phyloP scores from a whole-genome alignment of 345 rosid genomes.

The Chamaenerion angustifolium region DNA sequence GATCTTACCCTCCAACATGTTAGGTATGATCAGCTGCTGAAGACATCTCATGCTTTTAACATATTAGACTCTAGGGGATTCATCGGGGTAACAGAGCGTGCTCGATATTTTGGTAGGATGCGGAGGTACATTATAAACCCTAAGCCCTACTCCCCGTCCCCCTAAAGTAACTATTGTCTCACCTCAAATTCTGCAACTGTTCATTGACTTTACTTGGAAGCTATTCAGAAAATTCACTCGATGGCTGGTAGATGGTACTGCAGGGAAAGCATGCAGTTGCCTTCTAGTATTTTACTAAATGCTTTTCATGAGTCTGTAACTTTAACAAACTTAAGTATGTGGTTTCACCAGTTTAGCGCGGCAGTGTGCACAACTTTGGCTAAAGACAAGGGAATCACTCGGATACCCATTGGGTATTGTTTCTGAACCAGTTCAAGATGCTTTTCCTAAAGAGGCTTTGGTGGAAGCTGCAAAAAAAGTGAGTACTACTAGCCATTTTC shows the following conservation, averaged over 20 bases:
- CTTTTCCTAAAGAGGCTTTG: constrained; percentile 34
- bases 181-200: too few species aligned
- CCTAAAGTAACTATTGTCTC: background rate
- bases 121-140: constrained; percentile 76
- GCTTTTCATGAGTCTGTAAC: too few species aligned
- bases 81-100: constrained; percentile 93
- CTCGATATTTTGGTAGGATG: constrained; percentile 95
- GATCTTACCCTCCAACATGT: constrained; percentile 37
- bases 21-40: constrained; percentile 99
- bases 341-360: constrained; percentile 77
- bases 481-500: constrained; percentile 5
- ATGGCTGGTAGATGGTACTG: too few species aligned
- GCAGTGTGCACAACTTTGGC: constrained; percentile 86
- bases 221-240: too few species aligned
- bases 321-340: too few species aligned
- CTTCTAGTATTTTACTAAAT: too few species aligned
- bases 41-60: constrained; percentile 91
- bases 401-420: constrained; percentile 81
- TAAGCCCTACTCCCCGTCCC: too few species aligned
- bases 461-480: constrained; percentile 47
- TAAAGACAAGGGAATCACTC: constrained; percentile 78
- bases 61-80: constrained; percentile 86
- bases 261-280: too few species aligned
- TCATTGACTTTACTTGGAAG: background rate
- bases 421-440: constrained; percentile 34